Base-by-base conservation (phyloP, 208 protist species). In the Acanthamoeba lugdunensis region DNA sequence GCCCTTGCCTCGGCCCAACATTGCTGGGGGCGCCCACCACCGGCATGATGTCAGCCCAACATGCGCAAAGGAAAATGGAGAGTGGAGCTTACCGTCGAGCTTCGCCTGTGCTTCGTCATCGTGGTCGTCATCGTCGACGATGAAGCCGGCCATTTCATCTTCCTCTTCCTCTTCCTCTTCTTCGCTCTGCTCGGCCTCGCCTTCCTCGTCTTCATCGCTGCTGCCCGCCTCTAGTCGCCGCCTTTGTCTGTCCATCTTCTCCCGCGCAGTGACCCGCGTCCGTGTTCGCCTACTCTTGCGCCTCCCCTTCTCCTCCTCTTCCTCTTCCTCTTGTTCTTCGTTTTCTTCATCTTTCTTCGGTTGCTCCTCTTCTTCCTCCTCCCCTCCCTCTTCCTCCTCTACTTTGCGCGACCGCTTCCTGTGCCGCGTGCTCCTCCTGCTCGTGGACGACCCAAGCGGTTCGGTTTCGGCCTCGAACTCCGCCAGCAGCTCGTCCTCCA, bases 401-500 rank as follows among this genome's bases (percentile, higher is more conserved):
- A 5, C 33, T 16, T 28, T 77, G 25, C 69, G 30, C 9, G 21
- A 18, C 14, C 71, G 67, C 33, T 75, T 75, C 13, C 16, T 75
- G 11, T 41, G 67, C 11, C 67, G 67, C 67, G 25, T n/a, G 30
- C 16, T 75, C 63, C 28, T 65, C 4, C 25, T n/a, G 65, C 67
- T 65, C 23, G 13, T 65, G 13, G 58, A 7, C 58, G 21, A n/a
- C 14, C 58, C 21, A n/a, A n/a, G 21, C 11, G 79, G 8, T 4
- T 63, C 79, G 79, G 79, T 63, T 18, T 87, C n/a, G 50, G 25
- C 52, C 45, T 77, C n/a, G 69, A 87, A 37, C 50, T 87, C 79
- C 16, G 21, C 79, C 50, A 87, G 23, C 50, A 87, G 25, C 52
- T 87, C 79, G 28, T 87, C 79, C 79, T 87, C 79, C 79, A 87